phyloP scores from a whole-genome alignment of 257 asterid genomes.

The Fraxinus anomala region DNA sequence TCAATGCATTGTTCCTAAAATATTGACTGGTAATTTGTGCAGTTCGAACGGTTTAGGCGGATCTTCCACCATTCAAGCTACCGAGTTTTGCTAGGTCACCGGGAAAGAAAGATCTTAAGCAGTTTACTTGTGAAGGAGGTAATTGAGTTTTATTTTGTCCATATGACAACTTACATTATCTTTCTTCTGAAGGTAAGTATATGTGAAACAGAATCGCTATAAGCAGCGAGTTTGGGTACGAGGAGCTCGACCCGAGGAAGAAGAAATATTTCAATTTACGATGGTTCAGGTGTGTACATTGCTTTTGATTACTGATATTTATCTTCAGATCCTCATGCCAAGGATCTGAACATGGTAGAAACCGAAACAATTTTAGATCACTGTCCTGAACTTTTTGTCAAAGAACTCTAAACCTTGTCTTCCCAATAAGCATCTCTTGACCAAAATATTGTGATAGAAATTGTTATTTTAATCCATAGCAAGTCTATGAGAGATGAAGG shows the following conservation, averaged over 20 bases:
- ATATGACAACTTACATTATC: slow-evolving; percentile 1
- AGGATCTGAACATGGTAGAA: slow-evolving; percentile 10
- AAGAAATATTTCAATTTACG: slow-evolving; percentile 79
- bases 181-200: slow-evolving; percentile 21
- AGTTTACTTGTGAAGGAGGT: slow-evolving; percentile 84
- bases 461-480: no score
- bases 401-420: no score
- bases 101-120: slow-evolving; percentile 83
- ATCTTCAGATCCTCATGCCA: slow-evolving; percentile 20
- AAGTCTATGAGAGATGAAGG: no score
- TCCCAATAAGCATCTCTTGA: no score
- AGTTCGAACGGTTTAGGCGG: slow-evolving; percentile 93
- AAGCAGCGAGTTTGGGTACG: slow-evolving; percentile 86
- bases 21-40: slow-evolving; percentile 26
- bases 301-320: slow-evolving; percentile 12
- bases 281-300: slow-evolving; percentile 69
- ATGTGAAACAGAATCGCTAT: slow-evolving; percentile 57
- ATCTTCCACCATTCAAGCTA: slow-evolving; percentile 94
- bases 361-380: slow-evolving; percentile 10
- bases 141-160: slow-evolving; percentile 21
- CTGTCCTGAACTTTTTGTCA: no score
- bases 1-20: slow-evolving; percentile 9
- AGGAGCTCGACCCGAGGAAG: slow-evolving; percentile 95
- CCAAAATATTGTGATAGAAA: no score
- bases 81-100: slow-evolving; percentile 81